Base-by-base conservation (phyloP, 352 stramenopile genomes). In the Globisporangium mamillatum region DNA sequence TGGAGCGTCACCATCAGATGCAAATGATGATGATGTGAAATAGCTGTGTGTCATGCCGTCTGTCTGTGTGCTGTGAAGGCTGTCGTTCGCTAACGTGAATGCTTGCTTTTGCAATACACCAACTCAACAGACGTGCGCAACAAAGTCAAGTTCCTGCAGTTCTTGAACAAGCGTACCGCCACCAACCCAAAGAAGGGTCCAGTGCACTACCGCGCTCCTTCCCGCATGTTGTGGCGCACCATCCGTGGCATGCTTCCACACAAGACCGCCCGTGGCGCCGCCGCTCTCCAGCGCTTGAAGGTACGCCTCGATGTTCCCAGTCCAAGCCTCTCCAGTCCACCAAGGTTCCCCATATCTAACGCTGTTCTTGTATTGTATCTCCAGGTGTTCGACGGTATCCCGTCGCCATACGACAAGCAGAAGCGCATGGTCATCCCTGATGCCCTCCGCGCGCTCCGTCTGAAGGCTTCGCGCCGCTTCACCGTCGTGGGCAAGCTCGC, bases 231-330 rank as follows among this genome's bases (percentile, higher is more conserved):
- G 69, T 93, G 86, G 87, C 84, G 86, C 64, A 91, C 89, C 58
- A 87, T 99, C 73, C 97, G 97, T 82, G 97, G 98, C 72, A 99
- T 99, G 98, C 83, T 99, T 67, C 95, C 98, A 62, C 98, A 99
- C 86, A 99, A 99, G 94, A 99, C 97, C 59, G 85, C 87, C 56
- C 94, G 98, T 79, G 98, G 98, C 82, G 83, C 97, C 72, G 90
- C 92, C 50, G 98, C 98, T 34, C 86, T 99, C 63, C 86, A 91
- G 75, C 94, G 97, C 80, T 85, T 99, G 52, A 98, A 94, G 79
- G 91, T 97, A 80, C 54, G 73, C 66, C 8, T 34, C 10, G 2
- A 32, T 18, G 62, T n/a, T 53, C 41, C 38, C 12, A 20, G 3
- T 65, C 4, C 60, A 25, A 44, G 44, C 18, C 14, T 61, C 8